phyloP scores from a whole-genome alignment of 2,329 filamentous ascomycete genomes.

The Dactylellina cionopaga region DNA sequence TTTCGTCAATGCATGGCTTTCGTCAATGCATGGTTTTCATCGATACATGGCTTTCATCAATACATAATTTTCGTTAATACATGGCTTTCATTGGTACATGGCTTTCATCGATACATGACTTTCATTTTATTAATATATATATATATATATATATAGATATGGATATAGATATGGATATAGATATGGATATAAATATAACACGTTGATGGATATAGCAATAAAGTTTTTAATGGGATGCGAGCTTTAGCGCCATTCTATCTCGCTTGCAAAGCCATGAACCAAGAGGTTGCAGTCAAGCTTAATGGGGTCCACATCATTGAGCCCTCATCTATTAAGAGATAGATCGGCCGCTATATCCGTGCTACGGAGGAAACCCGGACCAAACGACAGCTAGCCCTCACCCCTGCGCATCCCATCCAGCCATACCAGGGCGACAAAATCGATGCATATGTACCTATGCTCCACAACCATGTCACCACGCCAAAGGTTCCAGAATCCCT shows the following conservation, averaged over 20 bases:
- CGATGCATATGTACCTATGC: background rate
- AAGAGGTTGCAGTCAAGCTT: constrained; percentile 2
- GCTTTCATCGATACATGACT: too few species aligned
- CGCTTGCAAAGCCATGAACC: background rate
- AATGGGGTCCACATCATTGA: background rate
- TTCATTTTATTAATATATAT: too few species aligned
- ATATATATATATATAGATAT: too few species aligned
- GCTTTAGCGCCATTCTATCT: background rate
- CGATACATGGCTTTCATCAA: too few species aligned
- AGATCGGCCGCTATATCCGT: background rate
- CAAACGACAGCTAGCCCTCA: background rate
- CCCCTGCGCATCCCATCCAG: background rate
- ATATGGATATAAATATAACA: too few species aligned
- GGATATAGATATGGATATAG: too few species aligned
- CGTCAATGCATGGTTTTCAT: too few species aligned
- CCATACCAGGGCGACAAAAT: background rate
- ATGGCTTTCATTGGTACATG: too few species aligned
- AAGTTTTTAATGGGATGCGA: too few species aligned
- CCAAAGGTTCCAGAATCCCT: background rate
- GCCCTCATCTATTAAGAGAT: background rate
- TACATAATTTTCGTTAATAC: too few species aligned
- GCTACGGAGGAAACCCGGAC: background rate
- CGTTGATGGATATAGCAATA: too few species aligned
- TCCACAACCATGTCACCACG: background rate
- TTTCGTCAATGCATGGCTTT: too few species aligned